phyloP scores from a whole-genome alignment of 352 stramenopile species.

The Globisporangium camurandrum region DNA sequence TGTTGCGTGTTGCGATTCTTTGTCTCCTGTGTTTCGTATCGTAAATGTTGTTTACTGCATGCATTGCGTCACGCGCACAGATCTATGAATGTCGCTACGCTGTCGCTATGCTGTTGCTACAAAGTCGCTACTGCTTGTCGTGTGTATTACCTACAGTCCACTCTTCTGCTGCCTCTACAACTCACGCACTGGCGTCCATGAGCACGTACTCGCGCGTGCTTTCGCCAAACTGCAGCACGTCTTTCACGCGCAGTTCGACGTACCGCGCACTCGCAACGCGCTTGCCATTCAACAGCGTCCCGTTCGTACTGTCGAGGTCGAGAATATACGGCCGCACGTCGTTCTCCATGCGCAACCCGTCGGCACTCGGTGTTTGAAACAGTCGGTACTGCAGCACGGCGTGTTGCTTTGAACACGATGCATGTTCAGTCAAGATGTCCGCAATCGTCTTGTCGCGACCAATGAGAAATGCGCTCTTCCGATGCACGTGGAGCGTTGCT shows the following conservation, averaged over 20 bases:
- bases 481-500: slow-evolving; percentile 93
- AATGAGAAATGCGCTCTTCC: slow-evolving; percentile 93
- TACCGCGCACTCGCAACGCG: slow-evolving; percentile 92
- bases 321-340: slow-evolving; percentile 94
- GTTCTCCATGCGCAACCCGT: slow-evolving; percentile 47
- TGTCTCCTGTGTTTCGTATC: no score
- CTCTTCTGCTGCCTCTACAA: no score
- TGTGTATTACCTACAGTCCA: no score
- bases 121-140: no score
- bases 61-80: background rate
- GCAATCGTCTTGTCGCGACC: slow-evolving; percentile 91
- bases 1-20: no score
- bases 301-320: slow-evolving; percentile 97
- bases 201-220: slow-evolving; percentile 98
- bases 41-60: background rate
- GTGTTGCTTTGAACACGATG: slow-evolving; percentile 95
- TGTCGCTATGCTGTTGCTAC: background rate
- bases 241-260: slow-evolving; percentile 93
- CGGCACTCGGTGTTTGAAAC: slow-evolving; percentile 56
- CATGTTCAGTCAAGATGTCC: slow-evolving; percentile 94
- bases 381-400: slow-evolving; percentile 95
- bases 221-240: slow-evolving; percentile 95
- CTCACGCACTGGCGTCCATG: slow-evolving; percentile 72
- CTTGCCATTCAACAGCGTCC: slow-evolving; percentile 96
- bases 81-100: background rate